A percentile compares a stretch with the other conserved stretches of the same genome.
Evolutionary conservation across 441 rosid species (phyloP).

Genomic region (Brassica balearica): DNA sequence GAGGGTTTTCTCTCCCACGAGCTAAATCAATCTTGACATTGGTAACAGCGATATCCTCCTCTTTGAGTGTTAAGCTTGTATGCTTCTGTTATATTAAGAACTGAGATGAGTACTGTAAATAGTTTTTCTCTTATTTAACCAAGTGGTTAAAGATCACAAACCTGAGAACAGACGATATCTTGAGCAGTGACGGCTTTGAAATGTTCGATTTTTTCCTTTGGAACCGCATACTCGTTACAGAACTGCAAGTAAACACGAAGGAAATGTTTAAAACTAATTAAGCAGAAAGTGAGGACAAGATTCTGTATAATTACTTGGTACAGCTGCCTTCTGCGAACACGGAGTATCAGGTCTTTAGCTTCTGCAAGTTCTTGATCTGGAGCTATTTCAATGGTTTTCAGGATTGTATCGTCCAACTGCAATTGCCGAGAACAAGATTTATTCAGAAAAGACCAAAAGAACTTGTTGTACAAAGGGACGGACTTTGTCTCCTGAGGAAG

Average conservation of each 20-base stretch:
- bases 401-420: constrained; percentile 88
- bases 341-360: constrained; percentile 76
- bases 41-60: constrained; percentile 81
- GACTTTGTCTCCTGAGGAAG: constrained; percentile 2
- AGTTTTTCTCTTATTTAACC: neutral
- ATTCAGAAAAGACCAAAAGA: neutral
- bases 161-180: constrained; percentile 96
- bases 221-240: constrained; percentile 95
- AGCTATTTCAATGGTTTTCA: constrained; percentile 83
- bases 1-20: constrained; percentile 86
- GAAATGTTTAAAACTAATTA: neutral
- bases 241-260: constrained; percentile 57
- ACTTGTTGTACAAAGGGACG: constrained; percentile 1
- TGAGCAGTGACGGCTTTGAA: constrained; percentile 82
- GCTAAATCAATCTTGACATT: constrained; percentile 91
- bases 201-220: constrained; percentile 79
- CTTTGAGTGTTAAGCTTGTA: constrained; percentile 64
- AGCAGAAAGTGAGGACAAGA: neutral
- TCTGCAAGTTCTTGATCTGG: constrained; percentile 70
- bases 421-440: constrained; percentile 16
- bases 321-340: constrained; percentile 80
- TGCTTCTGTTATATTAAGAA: constrained; percentile 55
- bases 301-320: constrained; percentile 64
- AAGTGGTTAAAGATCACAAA: constrained; percentile 29
- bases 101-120: constrained; percentile 18